Percentiles rank a stretch among this genome's conserved stretches.
phyloP scores from a whole-genome alignment of 2,329 filamentous ascomycete genomes.

The Stagonosporopsis tanaceti region DNA sequence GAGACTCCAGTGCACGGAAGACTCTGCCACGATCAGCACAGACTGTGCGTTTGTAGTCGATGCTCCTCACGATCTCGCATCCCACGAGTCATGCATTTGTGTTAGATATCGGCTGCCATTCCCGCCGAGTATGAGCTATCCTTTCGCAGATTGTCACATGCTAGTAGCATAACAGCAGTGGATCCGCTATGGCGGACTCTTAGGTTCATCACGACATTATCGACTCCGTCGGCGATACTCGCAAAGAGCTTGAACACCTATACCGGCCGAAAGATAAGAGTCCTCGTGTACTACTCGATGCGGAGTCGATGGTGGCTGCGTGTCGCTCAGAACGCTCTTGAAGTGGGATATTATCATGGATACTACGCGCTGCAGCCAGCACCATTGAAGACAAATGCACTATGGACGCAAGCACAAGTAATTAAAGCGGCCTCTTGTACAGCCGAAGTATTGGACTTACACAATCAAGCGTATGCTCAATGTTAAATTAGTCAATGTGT shows the following conservation, averaged over 20 bases:
- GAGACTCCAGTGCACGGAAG: not conserved
- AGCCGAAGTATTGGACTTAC: not conserved
- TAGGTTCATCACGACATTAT: too few species aligned
- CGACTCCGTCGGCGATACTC: too few species aligned
- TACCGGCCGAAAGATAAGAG: not conserved
- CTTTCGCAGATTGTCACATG: not conserved
- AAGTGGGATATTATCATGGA: not conserved
- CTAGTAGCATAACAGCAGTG: not conserved
- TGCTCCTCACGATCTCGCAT: too few species aligned
- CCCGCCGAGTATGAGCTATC: not conserved
- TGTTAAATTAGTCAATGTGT: not conserved
- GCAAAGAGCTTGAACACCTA: too few species aligned
- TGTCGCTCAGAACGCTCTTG: not conserved
- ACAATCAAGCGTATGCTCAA: not conserved
- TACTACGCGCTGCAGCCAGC: not conserved
- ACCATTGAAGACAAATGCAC: too few species aligned
- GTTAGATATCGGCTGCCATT: not conserved
- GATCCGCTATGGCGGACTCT: not conserved
- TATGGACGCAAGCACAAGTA: not conserved
- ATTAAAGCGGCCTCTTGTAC: not conserved
- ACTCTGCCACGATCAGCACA: not conserved
- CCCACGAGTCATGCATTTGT: not conserved
- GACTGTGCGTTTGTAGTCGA: not conserved
- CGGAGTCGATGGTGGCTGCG: not conserved
- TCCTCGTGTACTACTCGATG: not conserved